Evolutionary conservation across 108 stramenopile species (phyloP), one percentile per base, ranked within the genome.

Genomic region (Conticribra weissflogii): DNA sequence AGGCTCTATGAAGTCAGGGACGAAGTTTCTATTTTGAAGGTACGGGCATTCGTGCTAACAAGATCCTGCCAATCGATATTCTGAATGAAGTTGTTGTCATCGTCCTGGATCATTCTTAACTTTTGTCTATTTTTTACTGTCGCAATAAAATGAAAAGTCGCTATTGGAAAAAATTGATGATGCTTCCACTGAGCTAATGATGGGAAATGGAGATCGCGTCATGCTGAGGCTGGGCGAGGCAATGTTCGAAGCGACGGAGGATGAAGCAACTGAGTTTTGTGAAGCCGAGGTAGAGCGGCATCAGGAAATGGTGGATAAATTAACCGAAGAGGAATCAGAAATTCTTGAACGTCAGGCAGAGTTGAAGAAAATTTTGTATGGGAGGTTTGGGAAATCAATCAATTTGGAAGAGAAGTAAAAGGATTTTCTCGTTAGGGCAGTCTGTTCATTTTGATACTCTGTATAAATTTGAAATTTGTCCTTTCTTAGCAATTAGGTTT

Each of bases 171-270:
- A 89, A 54, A 66, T 97, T 23, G 94, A 96, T 65, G 96, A 97
- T 79, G 96, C 96, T 30, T 89, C 90, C n/a, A 94, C 96, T 30
- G 96, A 97, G 82, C 79, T 97, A 23, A 94, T 94, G 92, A 97
- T 97, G 96, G 84, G 85, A 1, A 67, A 72, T 18, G 89, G 86
- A 5, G 90, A 88, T 24, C 71, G 72, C 15, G 77, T 89, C 12
- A 86, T 90, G 74, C 59, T 97, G 34, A 46, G 91, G 21, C 63
- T 92, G 46, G 96, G 96, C 9, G 94, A 95, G 50, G 85, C 96
- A 7, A 93, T 97, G 68, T 87, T 97, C 67, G 88, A 93, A 62
- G 78, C 80, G 8, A 59, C 83, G 0, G 96, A 97, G 68, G 95
- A 96, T 30, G 86, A 90, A 30, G 96, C 95, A 7, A 97, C 93